Base-by-base conservation (phyloP, 2,329 filamentous ascomycete species). In the Scedosporium boydii region DNA sequence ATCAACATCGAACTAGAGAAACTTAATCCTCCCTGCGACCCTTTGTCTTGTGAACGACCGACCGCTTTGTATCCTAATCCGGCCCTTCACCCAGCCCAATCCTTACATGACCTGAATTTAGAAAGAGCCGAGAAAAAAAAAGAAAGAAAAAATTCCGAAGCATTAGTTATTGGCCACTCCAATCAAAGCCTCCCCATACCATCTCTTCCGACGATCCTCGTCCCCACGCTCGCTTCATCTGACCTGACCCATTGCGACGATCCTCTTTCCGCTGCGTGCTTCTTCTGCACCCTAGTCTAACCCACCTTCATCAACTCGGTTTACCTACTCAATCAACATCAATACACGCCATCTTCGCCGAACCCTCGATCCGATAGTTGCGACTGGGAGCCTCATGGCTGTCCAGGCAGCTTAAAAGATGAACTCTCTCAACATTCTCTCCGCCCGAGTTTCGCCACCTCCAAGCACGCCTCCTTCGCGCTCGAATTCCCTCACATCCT, bases 341-440 rank as follows among this genome's bases (percentile, higher is more conserved):
- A 38, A 38, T 38, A 29, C 46, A 21, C 18, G 23, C 14, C 23
- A 9, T 34, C 26, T 27, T 16, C 29, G 29, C 53, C 53, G 23
- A 34, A 57, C 23, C 16, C 16, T 27, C 53, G 53, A 27, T 23
- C 23, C 53, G 29, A 21, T 41, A 34, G 29, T 42, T 58, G 56
- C 56, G 38, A 42, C 56, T 56, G n/a, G 27, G 51, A 66, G 66
- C 68, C 71, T 78, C 76, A 84, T 87, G 84, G 84, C 82, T 80
- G 76, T 74, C 75, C 74, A 70, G 74, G 46, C 61, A 41, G 74
- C 69, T 69, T 72, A 69, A 75, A 76, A 83, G 78, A 97, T 97
- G 93, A 97, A 97, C 87, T 96, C 93, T 71, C 82, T 96, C 80
- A 96, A 95, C 79, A 91, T 96, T 75, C 86, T 97, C 75, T 95